Base-by-base conservation (phyloP, 495 filamentous ascomycete genomes). In the Talaromyces liani region DNA sequence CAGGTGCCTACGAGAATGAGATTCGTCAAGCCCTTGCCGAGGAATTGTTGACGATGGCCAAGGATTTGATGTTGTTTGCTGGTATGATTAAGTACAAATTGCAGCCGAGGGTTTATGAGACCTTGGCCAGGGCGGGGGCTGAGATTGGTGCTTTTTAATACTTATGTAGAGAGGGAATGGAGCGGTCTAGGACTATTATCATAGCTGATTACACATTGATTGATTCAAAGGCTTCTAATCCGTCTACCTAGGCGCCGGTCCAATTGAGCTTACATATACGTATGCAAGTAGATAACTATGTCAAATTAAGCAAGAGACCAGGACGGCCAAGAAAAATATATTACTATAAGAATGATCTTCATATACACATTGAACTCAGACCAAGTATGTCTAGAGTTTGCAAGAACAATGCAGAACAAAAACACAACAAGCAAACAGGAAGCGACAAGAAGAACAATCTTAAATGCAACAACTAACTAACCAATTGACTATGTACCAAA, bases 1-100 rank as follows among this genome's bases (percentile, higher is more conserved):
- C 75, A 45, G 83, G 84, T 24, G 79, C 84, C 64, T 97, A 86
- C 71, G 88, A 87, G 60, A 92, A 91, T 69, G 87, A 87, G 61
- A 87, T 86, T 65, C 87, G 86, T 66, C 80, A 84, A 63, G 80
- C 82, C 62, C 83, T 94, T 74, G 82, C 87, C 22, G 85, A 87
- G 47, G 79, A 87, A 67, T 76, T 96, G 67, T 84, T 88, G 73
- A 83, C 87, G 68, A 89, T 86, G 70, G 91, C 87, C 58, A 88
- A 90, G 69, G 94, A 97, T 75, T 72, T 96, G 62, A 95, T 93
- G 81, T 87, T 95, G 36, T 98, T 97, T 78, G 93, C 93, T 14
- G 93, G 94, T 29, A 87, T 96, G 82, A 84, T 98, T 68, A 87
- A 91, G 71, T 98, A 96, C 74, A 87, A 93, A 64, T 79, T 97